phyloP scores from a whole-genome alignment of 208 protist species.

The Leishmania turanica region DNA sequence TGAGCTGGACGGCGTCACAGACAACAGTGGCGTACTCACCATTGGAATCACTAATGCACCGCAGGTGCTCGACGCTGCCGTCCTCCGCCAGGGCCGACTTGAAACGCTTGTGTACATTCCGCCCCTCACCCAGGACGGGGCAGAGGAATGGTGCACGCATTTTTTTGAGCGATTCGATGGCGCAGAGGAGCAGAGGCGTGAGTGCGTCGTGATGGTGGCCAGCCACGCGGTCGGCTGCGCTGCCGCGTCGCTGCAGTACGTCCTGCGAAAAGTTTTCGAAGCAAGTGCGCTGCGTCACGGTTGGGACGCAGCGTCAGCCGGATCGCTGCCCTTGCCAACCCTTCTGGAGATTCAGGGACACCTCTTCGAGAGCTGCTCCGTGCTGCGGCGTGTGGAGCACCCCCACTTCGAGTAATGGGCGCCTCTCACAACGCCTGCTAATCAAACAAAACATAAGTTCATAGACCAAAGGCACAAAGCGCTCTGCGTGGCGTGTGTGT shows the following conservation, averaged over 20 bases:
- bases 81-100: slow-evolving; percentile 96
- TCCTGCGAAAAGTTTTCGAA: slow-evolving; percentile 75
- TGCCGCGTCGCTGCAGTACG: slow-evolving; percentile 49
- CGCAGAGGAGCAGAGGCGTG: not conserved
- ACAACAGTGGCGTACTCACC: slow-evolving; percentile 89
- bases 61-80: slow-evolving; percentile 91
- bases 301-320: slow-evolving; percentile 1
- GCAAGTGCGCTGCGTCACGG: slow-evolving; percentile 7
- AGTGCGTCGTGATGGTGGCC: slow-evolving; percentile 35
- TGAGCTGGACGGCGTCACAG: slow-evolving; percentile 97
- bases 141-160: slow-evolving; percentile 42
- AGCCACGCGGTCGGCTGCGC: slow-evolving; percentile 44
- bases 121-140: slow-evolving; percentile 51
- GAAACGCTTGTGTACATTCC: slow-evolving; percentile 80
- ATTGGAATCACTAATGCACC: slow-evolving; percentile 86
- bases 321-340: slow-evolving; percentile 5
- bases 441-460: not conserved
- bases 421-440: not conserved
- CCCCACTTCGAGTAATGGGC: slow-evolving; percentile 2
- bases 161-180: slow-evolving; percentile 67
- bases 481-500: not conserved
- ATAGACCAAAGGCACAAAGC: not conserved
- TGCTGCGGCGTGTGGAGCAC: slow-evolving; percentile 4
- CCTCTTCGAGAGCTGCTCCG: slow-evolving; percentile 19
- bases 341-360: slow-evolving; percentile 3